phyloP scores from a whole-genome alignment of 2,329 filamentous ascomycete species.

The Catunica adiposa region DNA sequence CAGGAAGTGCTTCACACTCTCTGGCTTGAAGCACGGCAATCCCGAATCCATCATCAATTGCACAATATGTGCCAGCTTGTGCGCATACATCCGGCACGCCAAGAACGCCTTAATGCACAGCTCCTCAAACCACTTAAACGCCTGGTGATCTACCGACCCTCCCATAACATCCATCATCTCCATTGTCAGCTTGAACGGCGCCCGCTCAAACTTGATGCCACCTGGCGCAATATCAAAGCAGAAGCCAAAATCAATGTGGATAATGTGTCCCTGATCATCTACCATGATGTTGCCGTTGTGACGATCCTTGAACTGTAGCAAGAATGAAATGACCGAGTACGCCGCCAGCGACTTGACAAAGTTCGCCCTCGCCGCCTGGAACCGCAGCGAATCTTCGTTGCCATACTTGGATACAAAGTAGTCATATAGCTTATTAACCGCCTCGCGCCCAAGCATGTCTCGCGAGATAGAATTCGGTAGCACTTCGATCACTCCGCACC shows the following conservation, averaged over 20 bases:
- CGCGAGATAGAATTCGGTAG: constrained; percentile 94
- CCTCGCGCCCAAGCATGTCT: constrained; percentile 95
- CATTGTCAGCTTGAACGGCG: constrained; percentile 90
- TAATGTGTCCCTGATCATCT: constrained; percentile 87
- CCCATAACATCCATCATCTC: constrained; percentile 99
- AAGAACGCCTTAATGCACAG: constrained; percentile 92
- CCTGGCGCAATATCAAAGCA: constrained; percentile 98
- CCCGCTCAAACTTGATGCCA: constrained; percentile 92
- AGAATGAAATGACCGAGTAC: constrained; percentile 90
- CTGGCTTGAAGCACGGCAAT: constrained; percentile 92
- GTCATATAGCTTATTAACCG: constrained; percentile 94
- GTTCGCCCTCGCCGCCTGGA: constrained; percentile 88
- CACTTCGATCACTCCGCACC: constrained; percentile 95
- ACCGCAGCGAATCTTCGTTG: constrained; percentile 83
- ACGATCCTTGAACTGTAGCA: constrained; percentile 96
- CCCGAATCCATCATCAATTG: constrained; percentile 92
- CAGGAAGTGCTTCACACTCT: constrained; percentile 81
- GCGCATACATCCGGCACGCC: constrained; percentile 67
- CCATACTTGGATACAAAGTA: constrained; percentile 97
- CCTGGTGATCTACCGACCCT: constrained; percentile 63
- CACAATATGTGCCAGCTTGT: constrained; percentile 81
- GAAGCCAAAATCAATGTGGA: constrained; percentile 98
- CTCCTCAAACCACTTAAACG: constrained; percentile 93
- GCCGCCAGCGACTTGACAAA: constrained; percentile 99
- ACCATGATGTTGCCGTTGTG: constrained; percentile 99